Base-by-base conservation (phyloP, 805 yeast species). In the Metschnikowia gruessii region DNA sequence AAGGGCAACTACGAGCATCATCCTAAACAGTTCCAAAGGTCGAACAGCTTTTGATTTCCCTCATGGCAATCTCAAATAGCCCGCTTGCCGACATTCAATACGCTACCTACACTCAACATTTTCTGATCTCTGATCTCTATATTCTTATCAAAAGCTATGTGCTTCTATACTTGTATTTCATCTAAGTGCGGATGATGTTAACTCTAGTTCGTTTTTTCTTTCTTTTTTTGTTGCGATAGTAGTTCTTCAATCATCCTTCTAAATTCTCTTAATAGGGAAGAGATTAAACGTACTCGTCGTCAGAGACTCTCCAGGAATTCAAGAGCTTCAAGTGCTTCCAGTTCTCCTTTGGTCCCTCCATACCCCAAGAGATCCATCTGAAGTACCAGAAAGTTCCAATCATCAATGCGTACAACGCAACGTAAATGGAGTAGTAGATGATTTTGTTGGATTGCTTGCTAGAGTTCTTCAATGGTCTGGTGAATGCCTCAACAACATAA, bases 311-410 rank as follows among this genome's bases (percentile, higher is more conserved):
- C 77, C 77, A 72, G 12, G 74, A 60, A 10, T 58, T 53, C 50
- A 72, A 64, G 42, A 70, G 56, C 53, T 68, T 69, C 58, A 69
- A 67, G 58, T 70, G 69, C 13, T 57, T 50, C 68, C 68, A 72
- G 51, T 70, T 53, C 49, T 57, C 62, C 55, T 68, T 69, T 37
- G 72, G 68, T 22, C 77, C 77, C 45, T 68, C 75, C 95, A 92
- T 87, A 44, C 98, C 98, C 56, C 85, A 84, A 15, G 88, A 77
- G 40, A 92, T 69, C 49, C 87, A 89, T 42, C 82, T 72, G 60
- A 81, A 82, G 60, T 74, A 69, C 60, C 75, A 65, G 64, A 86
- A 90, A 16, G 75, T 66, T 36, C 79, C 85, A 35, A 80, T 64
- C 41, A 89, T 77, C 26, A 66, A 52, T 1, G 64, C 58, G 58